Evolutionary conservation across 768 basidiomycete species (phyloP), one percentile per base, ranked within the genome.

Genomic region (Macrolepiota fuliginosa): DNA sequence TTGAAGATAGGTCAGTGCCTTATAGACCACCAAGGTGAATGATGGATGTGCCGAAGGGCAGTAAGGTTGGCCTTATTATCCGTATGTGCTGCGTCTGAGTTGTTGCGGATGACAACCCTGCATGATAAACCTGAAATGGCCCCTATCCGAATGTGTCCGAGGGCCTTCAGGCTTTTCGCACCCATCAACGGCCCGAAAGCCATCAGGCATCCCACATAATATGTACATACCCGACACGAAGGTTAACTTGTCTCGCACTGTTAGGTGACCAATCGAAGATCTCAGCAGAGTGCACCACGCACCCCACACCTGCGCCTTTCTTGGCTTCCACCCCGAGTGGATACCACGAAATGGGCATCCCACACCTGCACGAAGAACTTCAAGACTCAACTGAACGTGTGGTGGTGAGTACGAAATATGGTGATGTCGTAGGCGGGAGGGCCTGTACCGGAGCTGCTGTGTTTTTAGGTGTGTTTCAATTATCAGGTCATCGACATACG

Each of bases 361-460:
- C 61, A n/a, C 86, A 89, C 65, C 71, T 89, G 19, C 81, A 83
- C 57, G 81, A 87, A n/a, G 86, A 89, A 63, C 72, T 90, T 17
- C 66, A 71, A 15, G 61, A 71, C 62, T 77, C 73, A 15, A 64
- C 73, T 10, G 73, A 71, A 1, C 76, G 81, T 15, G 77, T 89
- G 4, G 68, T 71, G 3, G 83, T 83, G 3, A 69, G 82, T 36
- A 90, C 89, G 12, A 77, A 72, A 12, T 83, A 79, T 68, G 89
- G 89, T 0, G 69, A 72, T 5, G 70, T 90, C 24, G 81, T 70
- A 24, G 89, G 89, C 11, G 86, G 84, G 13, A 78, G 83, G 32
- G 83, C 87, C 3, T 72, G 67, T 29, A 90, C 88, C 65, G 86
- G 87, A 1, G 77, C 86, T 45, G 83, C 79, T 4, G 82, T 83